Evolutionary conservation across 148 eudicot species (phyloP).

Genomic region (Cornus florida): DNA sequence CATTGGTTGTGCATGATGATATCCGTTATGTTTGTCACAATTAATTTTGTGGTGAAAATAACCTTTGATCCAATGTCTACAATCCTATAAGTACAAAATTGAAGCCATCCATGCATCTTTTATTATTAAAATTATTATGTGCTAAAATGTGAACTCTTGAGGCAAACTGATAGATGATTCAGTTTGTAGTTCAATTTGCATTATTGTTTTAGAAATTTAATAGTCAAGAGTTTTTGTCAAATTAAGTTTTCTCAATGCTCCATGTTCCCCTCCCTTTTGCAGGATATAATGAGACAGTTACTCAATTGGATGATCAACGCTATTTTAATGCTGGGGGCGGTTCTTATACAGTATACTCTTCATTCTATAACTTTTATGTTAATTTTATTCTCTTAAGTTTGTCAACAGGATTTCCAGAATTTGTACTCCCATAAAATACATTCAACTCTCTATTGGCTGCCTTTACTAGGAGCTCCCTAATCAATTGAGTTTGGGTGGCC

Average conservation of each 20-base stretch:
- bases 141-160: no score
- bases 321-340: slow-evolving; percentile 27
- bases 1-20: no score
- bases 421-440: not conserved
- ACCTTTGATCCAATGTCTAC: not conserved
- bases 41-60: no score
- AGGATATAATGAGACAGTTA: slow-evolving; percentile 39
- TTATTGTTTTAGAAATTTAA: no score
- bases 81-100: no score
- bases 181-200: not conserved
- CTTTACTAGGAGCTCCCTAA: no score
- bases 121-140: no score
- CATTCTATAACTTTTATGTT: not conserved
- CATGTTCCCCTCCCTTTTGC: not conserved
- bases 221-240: not conserved
- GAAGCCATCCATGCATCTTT: no score
- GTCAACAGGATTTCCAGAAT: not conserved
- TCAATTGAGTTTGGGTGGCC: not conserved
- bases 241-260: not conserved
- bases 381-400: not conserved
- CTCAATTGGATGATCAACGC: slow-evolving; percentile 29
- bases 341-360: slow-evolving; percentile 22
- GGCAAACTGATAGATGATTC: not conserved
- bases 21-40: no score
- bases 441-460: not conserved